A percentile compares a stretch with the other conserved stretches of the same genome.
Conservation (phyloP, 2,329 filamentous ascomycete genomes). For the Colletotrichum limetticola region DNA sequence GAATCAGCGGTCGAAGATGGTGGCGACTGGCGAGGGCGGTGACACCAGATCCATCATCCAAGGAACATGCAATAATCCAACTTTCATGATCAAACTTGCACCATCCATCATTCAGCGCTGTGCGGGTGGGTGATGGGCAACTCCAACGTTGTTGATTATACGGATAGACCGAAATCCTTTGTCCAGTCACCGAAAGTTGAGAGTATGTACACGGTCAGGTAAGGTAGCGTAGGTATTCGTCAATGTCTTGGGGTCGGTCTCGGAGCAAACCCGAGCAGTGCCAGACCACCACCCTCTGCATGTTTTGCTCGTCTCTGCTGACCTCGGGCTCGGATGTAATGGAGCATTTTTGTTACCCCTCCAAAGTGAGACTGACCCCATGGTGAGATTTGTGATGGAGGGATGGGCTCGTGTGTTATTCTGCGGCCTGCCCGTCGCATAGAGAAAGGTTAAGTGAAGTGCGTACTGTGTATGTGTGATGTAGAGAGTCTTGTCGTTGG, state of each 20-base stretch:
- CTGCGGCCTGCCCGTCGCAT: neutral
- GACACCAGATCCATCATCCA: neutral
- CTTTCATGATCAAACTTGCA: neutral
- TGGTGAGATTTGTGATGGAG: neutral
- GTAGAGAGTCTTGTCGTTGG: neutral
- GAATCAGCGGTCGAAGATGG: neutral
- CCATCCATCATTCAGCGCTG: no score
- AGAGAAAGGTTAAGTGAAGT: neutral
- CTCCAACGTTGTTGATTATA: neutral
- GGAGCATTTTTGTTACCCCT: neutral
- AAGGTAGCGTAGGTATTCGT: neutral
- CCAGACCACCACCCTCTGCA: neutral
- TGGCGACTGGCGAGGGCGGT: neutral
- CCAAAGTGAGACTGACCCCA: neutral
- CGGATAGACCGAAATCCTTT: neutral
- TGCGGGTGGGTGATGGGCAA: neutral
- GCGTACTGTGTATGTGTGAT: neutral
- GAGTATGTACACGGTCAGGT: neutral
- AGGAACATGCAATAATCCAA: neutral
- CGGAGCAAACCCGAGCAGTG: neutral
- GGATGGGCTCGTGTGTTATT: neutral
- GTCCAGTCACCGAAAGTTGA: neutral
- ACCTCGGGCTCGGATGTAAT: neutral
- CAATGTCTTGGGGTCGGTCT: neutral
- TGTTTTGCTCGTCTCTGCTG: neutral